A percentile compares a stretch with the other conserved stretches of the same genome.
phyloP scores from a whole-genome alignment of 2,329 filamentous ascomycete species.

The Huntiella savannae region DNA sequence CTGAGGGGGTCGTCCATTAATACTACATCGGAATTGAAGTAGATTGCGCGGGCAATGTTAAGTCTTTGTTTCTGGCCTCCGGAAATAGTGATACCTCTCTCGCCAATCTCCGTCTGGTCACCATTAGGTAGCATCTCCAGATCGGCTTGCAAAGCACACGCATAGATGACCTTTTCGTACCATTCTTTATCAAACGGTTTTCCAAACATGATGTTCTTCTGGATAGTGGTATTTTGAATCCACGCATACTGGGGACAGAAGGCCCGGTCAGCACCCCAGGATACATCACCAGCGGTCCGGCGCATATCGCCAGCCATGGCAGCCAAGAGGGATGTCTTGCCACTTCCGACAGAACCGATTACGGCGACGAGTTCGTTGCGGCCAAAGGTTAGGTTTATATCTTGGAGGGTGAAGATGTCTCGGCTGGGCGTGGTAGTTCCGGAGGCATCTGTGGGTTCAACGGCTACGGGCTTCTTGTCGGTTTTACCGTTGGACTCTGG shows the following conservation, averaged over 20 bases:
- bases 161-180: slow-evolving; percentile 70
- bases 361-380: slow-evolving; percentile 63
- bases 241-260: slow-evolving; percentile 95
- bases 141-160: slow-evolving; percentile 71
- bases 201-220: slow-evolving; percentile 81
- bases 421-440: slow-evolving; percentile 38
- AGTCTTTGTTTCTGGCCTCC: slow-evolving; percentile 89
- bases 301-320: slow-evolving; percentile 90
- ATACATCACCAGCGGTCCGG: slow-evolving; percentile 53
- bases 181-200: slow-evolving; percentile 55
- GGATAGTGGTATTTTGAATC: slow-evolving; percentile 83
- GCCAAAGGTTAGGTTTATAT: slow-evolving; percentile 47
- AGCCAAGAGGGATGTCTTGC: slow-evolving; percentile 76
- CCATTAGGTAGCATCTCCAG: slow-evolving; percentile 83
- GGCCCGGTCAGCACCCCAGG: slow-evolving; percentile 59
- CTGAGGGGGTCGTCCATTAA: slow-evolving; percentile 52
- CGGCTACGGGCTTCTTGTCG: slow-evolving; percentile 5
- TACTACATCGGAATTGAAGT: slow-evolving; percentile 49
- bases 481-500: slow-evolving; percentile 20
- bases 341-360: slow-evolving; percentile 78
- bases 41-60: slow-evolving; percentile 72
- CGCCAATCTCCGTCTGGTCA: slow-evolving; percentile 82
- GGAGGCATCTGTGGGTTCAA: slow-evolving; percentile 15
- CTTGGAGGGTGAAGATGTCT: slow-evolving; percentile 54
- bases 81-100: slow-evolving; percentile 85